Conservation (phyloP, 495 filamentous ascomycete genomes). For the Cercophora samala region DNA sequence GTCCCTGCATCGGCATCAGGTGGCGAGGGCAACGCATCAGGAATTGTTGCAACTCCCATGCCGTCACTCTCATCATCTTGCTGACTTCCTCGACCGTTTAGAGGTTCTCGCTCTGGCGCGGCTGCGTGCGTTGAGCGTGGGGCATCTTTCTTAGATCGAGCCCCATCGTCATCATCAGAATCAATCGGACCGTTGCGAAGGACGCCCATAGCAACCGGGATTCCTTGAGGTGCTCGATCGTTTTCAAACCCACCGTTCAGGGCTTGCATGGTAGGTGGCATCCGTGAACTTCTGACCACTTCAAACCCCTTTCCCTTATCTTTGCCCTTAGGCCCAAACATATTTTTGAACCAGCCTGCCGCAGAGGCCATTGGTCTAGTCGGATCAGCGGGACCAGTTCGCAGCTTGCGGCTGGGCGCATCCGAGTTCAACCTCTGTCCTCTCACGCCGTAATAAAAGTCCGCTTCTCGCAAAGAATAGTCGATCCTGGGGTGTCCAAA, state of each 20-base stretch:
- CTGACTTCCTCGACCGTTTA: conserved; percentile 37
- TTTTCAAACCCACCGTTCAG: conserved; percentile 53
- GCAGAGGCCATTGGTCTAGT: conserved; percentile 85
- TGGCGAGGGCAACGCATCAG: not conserved
- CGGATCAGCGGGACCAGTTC: conserved; percentile 92
- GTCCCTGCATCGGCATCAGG: not conserved
- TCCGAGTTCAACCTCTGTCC: conserved; percentile 83
- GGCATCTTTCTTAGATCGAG: conserved; percentile 22
- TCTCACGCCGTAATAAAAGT: conserved; percentile 90
- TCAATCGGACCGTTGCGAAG: conserved; percentile 56
- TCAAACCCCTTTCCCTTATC: conserved; percentile 94
- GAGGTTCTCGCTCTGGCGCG: conserved; percentile 36
- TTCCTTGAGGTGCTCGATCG: conserved; percentile 50
- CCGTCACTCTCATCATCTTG: not conserved
- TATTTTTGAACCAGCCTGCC: conserved; percentile 77
- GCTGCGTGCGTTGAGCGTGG: conserved; percentile 25
- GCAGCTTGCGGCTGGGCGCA: conserved; percentile 73
- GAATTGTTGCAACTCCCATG: not conserved
- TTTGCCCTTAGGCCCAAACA: conserved; percentile 79
- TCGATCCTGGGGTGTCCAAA: conserved; percentile 57
- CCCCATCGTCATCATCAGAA: conserved; percentile 55
- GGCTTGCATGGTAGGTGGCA: conserved; percentile 57
- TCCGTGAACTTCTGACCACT: conserved; percentile 81
- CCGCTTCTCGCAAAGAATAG: conserved; percentile 87
- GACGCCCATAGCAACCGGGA: conserved; percentile 57